phyloP scores from a whole-genome alignment of 768 basidiomycete genomes.

The Baorangia bicolor region DNA sequence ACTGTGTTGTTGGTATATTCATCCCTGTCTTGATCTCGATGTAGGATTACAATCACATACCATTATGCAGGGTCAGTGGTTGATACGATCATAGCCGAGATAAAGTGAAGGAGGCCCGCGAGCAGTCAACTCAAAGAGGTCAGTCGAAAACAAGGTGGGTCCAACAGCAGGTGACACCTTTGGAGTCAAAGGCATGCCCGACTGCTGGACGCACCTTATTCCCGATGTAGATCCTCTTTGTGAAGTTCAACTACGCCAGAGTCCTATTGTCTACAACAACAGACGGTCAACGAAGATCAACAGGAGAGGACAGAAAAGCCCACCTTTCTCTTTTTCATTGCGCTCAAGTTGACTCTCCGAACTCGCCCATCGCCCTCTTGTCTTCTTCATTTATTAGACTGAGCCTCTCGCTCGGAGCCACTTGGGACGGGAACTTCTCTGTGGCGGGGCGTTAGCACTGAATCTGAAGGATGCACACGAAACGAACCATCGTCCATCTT shows the following conservation, averaged over 20 bases:
- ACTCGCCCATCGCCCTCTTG: background rate
- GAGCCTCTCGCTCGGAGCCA: constrained; percentile 4
- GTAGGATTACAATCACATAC: background rate
- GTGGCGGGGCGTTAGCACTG: background rate
- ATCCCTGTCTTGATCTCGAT: no score
- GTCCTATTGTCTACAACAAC: background rate
- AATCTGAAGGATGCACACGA: background rate
- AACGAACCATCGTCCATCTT: constrained; percentile 7
- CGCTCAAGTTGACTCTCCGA: background rate
- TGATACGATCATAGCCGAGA: background rate
- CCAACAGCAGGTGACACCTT: constrained; percentile 17
- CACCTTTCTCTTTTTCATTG: background rate
- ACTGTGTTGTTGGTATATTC: background rate
- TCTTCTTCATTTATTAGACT: background rate
- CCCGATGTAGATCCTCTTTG: background rate
- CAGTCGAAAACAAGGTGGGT: constrained; percentile 12
- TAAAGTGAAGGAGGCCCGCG: background rate
- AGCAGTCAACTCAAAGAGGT: background rate
- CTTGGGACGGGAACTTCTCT: constrained; percentile 10
- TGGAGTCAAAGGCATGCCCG: constrained; percentile 10
- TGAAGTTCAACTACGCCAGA: no score
- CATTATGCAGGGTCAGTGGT: background rate
- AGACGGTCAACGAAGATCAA: background rate
- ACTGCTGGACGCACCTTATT: constrained; percentile 27
- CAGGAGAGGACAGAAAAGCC: background rate